Evolutionary conservation across 2,329 filamentous ascomycete genomes (phyloP).

Genomic region (Fusarium ramigenum): DNA sequence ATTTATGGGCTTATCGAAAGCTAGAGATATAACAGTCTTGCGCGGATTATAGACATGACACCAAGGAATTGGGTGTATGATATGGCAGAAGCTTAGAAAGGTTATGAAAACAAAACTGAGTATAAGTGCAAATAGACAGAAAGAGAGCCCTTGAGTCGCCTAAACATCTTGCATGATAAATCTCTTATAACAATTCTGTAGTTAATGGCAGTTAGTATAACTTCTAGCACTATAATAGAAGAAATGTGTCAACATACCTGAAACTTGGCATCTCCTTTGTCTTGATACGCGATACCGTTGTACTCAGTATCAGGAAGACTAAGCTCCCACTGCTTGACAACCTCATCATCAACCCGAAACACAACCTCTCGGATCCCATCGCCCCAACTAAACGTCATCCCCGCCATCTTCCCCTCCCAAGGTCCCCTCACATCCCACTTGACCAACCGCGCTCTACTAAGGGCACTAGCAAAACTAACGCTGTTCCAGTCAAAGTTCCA

Average conservation of each 20-base stretch:
- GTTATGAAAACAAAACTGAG: rapidly evolving
- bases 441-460: neutral
- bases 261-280: neutral
- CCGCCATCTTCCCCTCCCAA: neutral
- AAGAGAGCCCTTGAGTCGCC: rapidly evolving
- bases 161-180: neutral
- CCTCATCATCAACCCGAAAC: neutral
- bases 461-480: neutral
- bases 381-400: neutral
- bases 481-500: neutral
- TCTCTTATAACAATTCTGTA: neutral
- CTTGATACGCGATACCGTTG: neutral
- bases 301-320: neutral
- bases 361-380: neutral
- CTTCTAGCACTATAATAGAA: rapidly evolving
- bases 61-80: rapidly evolving
- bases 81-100: rapidly evolving
- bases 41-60: rapidly evolving
- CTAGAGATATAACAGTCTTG: rapidly evolving
- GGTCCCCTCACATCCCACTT: neutral
- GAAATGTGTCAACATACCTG: neutral
- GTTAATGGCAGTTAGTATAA: rapidly evolving
- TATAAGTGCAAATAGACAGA: rapidly evolving
- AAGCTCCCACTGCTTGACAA: neutral
- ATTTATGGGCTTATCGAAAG: neutral